Evolutionary conservation across 2,329 filamentous ascomycete genomes (phyloP), one percentile per base, ranked within the genome.

Genomic region (Neofusicoccum ribis): DNA sequence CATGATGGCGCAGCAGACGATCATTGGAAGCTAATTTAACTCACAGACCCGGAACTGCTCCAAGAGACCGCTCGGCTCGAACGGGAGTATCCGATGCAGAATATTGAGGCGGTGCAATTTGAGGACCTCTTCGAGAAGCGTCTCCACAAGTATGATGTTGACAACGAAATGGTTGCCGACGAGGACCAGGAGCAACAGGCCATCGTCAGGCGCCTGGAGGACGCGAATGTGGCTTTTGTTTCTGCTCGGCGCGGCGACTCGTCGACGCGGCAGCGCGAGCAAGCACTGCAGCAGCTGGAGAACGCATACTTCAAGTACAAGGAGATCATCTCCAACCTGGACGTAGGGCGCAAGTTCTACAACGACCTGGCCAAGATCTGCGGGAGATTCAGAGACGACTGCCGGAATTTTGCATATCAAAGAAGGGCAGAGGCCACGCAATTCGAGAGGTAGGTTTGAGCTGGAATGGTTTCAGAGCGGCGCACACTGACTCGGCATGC

Each of bases 261-360:
- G 0, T 87, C 86, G 5, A 86, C 84, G 1, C 85, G 84, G 67
- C 93, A 96, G 73, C 88, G 95, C 14, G 94, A 98, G 75, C 86
- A 90, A 70, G 93, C 92, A 0, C 80, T 99, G 56, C 95, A 99
- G 77, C 88, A 86, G 67, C 82, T 99, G 9, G 94, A 98, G 76
- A 93, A 91, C 68, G 94, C 92, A 0, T 98, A 96, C 75, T 88
- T 93, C 77, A 96, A 94, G 79, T 98, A 98, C 82, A 97, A 97
- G 79, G 94, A 99, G 76, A 92, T 98, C 65, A 88, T 97, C 65
- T 91, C 87, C 69, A 97, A 98, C 73, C 84, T 97, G 2, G 94
- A 98, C 69, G 91, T 91, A 0, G 95, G 92, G 0, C 85, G 94
- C 62, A 97, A 95, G 76, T 99, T 99, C 75, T 99, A 98, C 81